phyloP scores from a whole-genome alignment of 179 eudicot species.

The Heliamphora pulchella region DNA sequence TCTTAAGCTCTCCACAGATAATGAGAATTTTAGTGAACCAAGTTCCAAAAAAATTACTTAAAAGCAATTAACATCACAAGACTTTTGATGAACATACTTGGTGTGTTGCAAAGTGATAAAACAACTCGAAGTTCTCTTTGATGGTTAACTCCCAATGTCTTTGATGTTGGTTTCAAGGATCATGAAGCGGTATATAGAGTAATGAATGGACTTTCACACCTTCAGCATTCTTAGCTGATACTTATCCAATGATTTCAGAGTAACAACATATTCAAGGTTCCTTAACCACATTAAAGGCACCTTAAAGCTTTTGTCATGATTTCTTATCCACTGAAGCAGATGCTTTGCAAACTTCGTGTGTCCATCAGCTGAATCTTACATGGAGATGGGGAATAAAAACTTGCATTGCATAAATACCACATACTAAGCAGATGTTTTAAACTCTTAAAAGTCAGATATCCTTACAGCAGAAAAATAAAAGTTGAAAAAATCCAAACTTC shows the following conservation, averaged over 20 bases:
- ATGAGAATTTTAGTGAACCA: neutral
- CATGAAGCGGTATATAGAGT: conserved; percentile 2
- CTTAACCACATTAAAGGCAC: conserved; percentile 16
- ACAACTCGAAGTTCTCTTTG: neutral
- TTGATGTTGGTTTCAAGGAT: conserved; percentile 7
- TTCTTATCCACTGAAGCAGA: conserved; percentile 8
- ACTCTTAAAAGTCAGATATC: conserved; percentile 14
- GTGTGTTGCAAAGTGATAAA: neutral
- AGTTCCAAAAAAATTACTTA: neutral
- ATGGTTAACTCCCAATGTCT: neutral
- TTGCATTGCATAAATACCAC: conserved; percentile 17
- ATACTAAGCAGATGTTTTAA: conserved; percentile 11
- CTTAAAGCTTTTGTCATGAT: neutral
- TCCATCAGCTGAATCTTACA: conserved; percentile 11
- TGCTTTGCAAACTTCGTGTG: neutral
- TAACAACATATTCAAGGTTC: conserved; percentile 5
- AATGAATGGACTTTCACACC: neutral
- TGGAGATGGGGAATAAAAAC: conserved; percentile 15
- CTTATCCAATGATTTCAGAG: conserved; percentile 16
- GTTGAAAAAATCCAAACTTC: conserved; percentile 17
- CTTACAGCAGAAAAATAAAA: conserved; percentile 21
- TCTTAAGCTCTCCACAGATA: conserved; percentile 8
- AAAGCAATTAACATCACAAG: neutral
- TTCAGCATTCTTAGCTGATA: conserved; percentile 16
- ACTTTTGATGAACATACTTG: neutral